Base-by-base conservation (phyloP, 257 asterid species). In the Salvia rosmarinus region DNA sequence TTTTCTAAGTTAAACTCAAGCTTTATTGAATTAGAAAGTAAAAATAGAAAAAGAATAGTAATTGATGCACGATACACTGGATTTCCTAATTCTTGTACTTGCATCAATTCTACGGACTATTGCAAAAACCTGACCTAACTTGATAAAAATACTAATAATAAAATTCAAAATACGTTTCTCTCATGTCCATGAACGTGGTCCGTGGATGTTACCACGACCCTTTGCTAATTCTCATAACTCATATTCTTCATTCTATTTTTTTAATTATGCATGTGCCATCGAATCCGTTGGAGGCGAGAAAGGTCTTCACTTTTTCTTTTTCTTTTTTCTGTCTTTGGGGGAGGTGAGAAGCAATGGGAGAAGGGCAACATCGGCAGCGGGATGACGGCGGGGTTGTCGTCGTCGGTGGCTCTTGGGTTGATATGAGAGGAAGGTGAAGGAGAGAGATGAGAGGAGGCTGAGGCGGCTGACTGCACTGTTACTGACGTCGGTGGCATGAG, bases 171-270 rank as follows among this genome's bases (percentile, higher is more conserved):
- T 21, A 46, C 64, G 16, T 57, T 52, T 21, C 21, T 64, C 37
- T 40, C 4, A 76, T 57, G 73, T 46, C 60, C 55, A 64, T 62
- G 77, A 59, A 81, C 90, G 90, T 85, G 90, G 66, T 74, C 77
- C 90, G 90, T 85, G 90, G 66, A 77, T 79, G 77, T 88, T 76
- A 83, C 85, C 67, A 82, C 83, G 72, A 82, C 70, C 58, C 58
- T 80, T 19, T 47, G 54, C 28, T 56, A 34, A 25, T 60, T 43
- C 42, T 44, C 77, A 14, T 12, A 3, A 34, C 32, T 65, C 42
- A 11, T 1, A 55, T 23, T 0, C 0, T 23, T 54, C 61, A 12
- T 54, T 21, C 13, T 52, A 21, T 3, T 55, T 23, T 25, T 25
- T 17, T 56, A 56, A 28, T 28, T 28, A n/a, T n/a, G n/a, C n/a